Evolutionary conservation across 2,329 filamentous ascomycete species (phyloP).

Genomic region (Verticillium albo-atrum): DNA sequence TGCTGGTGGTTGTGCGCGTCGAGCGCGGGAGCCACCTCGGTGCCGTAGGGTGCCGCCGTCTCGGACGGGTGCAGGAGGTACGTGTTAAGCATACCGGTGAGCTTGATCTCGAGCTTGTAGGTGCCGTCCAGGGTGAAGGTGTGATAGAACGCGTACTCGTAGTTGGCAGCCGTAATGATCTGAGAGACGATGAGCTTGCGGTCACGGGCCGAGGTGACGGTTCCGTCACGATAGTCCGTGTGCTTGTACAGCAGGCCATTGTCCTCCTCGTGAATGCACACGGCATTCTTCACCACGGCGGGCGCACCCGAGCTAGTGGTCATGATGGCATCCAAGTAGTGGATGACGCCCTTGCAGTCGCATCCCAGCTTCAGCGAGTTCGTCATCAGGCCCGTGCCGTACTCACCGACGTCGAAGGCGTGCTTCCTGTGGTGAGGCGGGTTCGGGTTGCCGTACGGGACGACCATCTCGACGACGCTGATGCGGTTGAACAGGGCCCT

Average conservation of each 20-base stretch:
- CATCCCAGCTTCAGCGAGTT: slow-evolving; percentile 66
- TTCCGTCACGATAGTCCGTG: slow-evolving; percentile 61
- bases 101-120: slow-evolving; percentile 56
- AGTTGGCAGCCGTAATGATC: slow-evolving; percentile 50
- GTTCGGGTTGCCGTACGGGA: slow-evolving; percentile 59
- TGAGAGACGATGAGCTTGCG: slow-evolving; percentile 3
- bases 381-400: slow-evolving; percentile 57
- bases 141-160: slow-evolving; percentile 65
- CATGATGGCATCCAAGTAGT: slow-evolving; percentile 48
- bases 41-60: slow-evolving; percentile 40
- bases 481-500: slow-evolving; percentile 47
- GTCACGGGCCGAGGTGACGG: slow-evolving; percentile 49
- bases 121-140: slow-evolving; percentile 61
- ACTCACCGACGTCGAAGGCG: slow-evolving; percentile 66
- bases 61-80: slow-evolving; percentile 27
- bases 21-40: slow-evolving; percentile 46
- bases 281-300: slow-evolving; percentile 48
- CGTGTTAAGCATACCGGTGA: slow-evolving; percentile 58
- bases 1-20: slow-evolving; percentile 54
- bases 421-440: slow-evolving; percentile 61
- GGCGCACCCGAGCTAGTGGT: slow-evolving; percentile 50
- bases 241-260: slow-evolving; percentile 68
- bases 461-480: slow-evolving; percentile 52
- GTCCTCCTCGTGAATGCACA: slow-evolving; percentile 68
- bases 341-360: slow-evolving; percentile 62